Conservation (phyloP, 495 filamentous ascomycete species). For the Tuber borchii region DNA sequence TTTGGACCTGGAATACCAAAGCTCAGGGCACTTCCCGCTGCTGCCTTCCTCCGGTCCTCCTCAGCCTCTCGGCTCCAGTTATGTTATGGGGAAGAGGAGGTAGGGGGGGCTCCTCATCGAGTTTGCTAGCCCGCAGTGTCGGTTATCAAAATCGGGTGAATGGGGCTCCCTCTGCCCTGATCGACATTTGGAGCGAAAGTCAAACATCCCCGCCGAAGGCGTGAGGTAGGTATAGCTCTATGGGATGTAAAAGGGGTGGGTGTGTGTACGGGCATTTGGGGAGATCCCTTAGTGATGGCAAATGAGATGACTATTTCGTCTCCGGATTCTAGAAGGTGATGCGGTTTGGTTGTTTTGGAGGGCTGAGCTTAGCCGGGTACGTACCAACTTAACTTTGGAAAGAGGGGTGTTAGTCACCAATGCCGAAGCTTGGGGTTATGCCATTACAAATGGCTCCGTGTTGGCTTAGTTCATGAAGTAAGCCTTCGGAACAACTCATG, state of each 20-base stretch:
- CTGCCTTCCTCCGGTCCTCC: slow-evolving; percentile 21
- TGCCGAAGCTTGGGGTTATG: slow-evolving; percentile 28
- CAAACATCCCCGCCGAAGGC: slow-evolving; percentile 7
- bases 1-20: not conserved
- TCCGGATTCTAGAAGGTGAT: slow-evolving; percentile 9
- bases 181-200: slow-evolving; percentile 9
- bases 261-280: slow-evolving; percentile 7
- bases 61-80: slow-evolving; percentile 17
- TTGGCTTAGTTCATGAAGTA: not conserved
- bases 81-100: not conserved
- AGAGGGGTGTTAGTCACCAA: slow-evolving; percentile 20
- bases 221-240: not conserved
- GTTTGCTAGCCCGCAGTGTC: not conserved
- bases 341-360: not conserved
- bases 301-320: slow-evolving; percentile 18
- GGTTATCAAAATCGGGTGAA: slow-evolving; percentile 12
- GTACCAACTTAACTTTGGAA: not conserved
- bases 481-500: not conserved
- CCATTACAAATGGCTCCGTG: slow-evolving; percentile 20
- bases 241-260: not conserved
- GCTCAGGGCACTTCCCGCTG: slow-evolving; percentile 18
- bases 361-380: slow-evolving; percentile 12
- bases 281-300: not conserved
- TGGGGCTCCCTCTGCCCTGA: slow-evolving; percentile 9
- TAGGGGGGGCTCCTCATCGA: not conserved